These are phyloP conservation scores for Mucor plumbeus DNA, from an alignment of 371 early-diverging fungal species.

Conservation along the genomic window DNA sequence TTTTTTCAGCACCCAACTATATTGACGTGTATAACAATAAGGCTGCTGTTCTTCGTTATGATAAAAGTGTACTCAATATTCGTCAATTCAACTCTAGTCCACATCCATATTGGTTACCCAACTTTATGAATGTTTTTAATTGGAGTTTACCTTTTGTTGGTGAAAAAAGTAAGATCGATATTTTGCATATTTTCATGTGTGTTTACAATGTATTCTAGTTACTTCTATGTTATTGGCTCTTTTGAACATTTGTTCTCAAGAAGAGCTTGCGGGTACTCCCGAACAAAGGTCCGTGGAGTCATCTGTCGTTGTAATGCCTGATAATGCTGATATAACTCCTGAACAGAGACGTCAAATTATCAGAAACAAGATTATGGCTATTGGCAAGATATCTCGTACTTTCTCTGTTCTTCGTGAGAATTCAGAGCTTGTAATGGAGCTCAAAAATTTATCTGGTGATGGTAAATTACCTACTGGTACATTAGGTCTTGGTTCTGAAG, in stretches of 20 bases:
- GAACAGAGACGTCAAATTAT: constrained; percentile 73
- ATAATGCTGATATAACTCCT: constrained; percentile 33
- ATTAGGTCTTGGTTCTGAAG: constrained; percentile 89
- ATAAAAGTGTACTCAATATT: constrained; percentile 96
- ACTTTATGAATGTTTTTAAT: constrained; percentile 98
- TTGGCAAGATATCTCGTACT: constrained; percentile 88
- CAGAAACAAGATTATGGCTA: constrained; percentile 89
- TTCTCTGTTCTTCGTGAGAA: constrained; percentile 91
- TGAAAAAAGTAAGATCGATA: constrained; percentile 81
- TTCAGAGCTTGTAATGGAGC: constrained; percentile 88
- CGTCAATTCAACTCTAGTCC: constrained; percentile 85
- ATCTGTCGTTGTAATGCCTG: constrained; percentile 10
- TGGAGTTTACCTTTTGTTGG: constrained; percentile 99
- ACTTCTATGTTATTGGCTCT: constrained; percentile 94
- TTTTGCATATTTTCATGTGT: neutral
- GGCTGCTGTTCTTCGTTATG: constrained; percentile 96
- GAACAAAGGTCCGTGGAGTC: constrained; percentile 35
- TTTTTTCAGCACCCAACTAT: constrained; percentile 98
- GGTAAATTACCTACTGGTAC: constrained; percentile 83
- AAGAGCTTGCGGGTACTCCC: constrained; percentile 60
- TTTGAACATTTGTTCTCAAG: constrained; percentile 89
- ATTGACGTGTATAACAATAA: constrained; percentile 98
- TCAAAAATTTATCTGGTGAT: constrained; percentile 85
- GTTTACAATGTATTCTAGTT: constrained; percentile 52
- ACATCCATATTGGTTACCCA: constrained; percentile 98